Base-by-base conservation (phyloP, 2,329 filamentous ascomycete species). In the Didymella lethalis region DNA sequence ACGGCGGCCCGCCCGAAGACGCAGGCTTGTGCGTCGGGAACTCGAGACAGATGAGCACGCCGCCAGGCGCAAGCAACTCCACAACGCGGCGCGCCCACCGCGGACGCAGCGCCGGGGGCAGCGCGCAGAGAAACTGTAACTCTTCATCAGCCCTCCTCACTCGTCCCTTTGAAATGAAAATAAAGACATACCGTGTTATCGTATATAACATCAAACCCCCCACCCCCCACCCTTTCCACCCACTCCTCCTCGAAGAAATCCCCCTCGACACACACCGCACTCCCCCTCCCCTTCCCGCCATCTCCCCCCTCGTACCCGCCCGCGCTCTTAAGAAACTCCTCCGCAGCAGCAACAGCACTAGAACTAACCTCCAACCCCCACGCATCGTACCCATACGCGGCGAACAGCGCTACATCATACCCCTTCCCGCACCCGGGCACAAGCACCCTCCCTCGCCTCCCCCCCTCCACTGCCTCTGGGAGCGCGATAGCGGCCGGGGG, bases 401-500 rank as follows among this genome's bases (percentile, higher is more conserved):
- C 85, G 44, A 96, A 83, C 36, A 96, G 81, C 10, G 92, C 81
- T 1, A 92, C 90, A 78, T 96, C 93, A 71, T 95, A 90, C 5
- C 92, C 93, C 46, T 86, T 85, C 0, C 92, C 93, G 76, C 92
- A 96, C 5, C 92, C 92, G 0, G 92, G 90, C 0, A 96, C 89
- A 8, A 96, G 80, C 1, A 89, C 92, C 56, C 80, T 81, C 66
- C 84, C 85, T 18, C 18, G 18, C 55, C 75, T 79, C 68, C 28
- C 76, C 54, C 70, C 68, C 29, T 67, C 66, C 0, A 18, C 18
- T 18, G 18, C 18, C 18, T 18, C 18, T 2, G 70, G 51, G 0
- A 25, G 4, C 2, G 79, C 70, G 14, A 75, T 68, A 2, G 63
- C 65, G 4, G 72, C 69, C 1, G 60, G 51, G 43, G 28, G 41